phyloP scores from a whole-genome alignment of 1,284 basidiomycete species.

The Rhodofomes roseus region DNA sequence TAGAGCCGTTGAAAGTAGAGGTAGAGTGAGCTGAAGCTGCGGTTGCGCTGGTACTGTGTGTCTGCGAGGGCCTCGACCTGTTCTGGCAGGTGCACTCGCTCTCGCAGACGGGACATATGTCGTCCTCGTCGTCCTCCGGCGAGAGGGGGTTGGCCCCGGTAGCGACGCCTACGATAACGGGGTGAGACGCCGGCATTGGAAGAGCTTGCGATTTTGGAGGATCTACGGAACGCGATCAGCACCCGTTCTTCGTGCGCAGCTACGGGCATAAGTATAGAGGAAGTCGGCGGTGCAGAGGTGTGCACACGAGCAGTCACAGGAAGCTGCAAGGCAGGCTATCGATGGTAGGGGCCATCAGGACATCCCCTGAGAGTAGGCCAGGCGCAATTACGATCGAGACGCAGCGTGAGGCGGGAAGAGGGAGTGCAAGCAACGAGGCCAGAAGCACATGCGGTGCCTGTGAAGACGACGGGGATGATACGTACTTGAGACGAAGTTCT shows the following conservation, averaged over 20 bases:
- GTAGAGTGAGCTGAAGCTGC: conserved; percentile 22
- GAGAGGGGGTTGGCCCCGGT: conserved; percentile 18
- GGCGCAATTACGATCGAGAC: neutral
- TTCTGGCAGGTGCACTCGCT: conserved; percentile 73
- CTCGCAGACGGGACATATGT: conserved; percentile 84
- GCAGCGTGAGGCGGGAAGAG: conserved; percentile 4
- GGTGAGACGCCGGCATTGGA: conserved; percentile 63
- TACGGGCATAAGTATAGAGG: neutral
- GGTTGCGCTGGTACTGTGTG: conserved; percentile 24
- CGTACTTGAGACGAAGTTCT: conserved; percentile 27
- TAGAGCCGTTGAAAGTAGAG: conserved; percentile 20
- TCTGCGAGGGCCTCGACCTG: conserved; percentile 28
- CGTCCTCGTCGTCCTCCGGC: conserved; percentile 63
- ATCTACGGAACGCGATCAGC: conserved; percentile 33
- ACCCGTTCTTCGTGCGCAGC: neutral
- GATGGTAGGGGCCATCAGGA: neutral
- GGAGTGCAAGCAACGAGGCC: conserved; percentile 2
- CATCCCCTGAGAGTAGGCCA: neutral
- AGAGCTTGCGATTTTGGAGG: conserved; percentile 53
- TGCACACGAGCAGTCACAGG: conserved; percentile 3
- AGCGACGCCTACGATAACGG: conserved; percentile 55
- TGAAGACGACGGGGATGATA: conserved; percentile 7
- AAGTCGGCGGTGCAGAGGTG: neutral
- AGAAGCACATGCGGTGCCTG: neutral
- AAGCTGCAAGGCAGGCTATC: neutral